Base-by-base conservation (phyloP, 371 early-diverging fungal genomes). In the Apophysomyces sp. region DNA sequence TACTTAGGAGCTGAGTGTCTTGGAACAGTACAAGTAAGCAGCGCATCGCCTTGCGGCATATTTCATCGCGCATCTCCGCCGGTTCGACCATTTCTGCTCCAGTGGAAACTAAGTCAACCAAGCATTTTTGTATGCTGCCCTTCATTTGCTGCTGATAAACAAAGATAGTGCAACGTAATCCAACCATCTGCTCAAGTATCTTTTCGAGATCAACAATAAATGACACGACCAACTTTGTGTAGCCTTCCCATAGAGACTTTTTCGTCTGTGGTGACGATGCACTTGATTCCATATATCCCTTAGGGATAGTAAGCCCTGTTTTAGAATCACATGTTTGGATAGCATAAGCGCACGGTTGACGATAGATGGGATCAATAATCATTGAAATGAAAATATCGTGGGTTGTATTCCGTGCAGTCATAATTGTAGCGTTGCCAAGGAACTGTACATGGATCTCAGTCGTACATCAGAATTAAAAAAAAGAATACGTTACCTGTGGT, bases 1-100 rank as follows among this genome's bases (percentile, higher is more conserved):
- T 57, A 4, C 61, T 44, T 27, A 80, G 53, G 9, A 77, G 34
- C n/a, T 74, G 66, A 4, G 65, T 61, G 28, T 71, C 73, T 29
- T 67, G 73, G 40, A 80, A 80, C 3, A 77, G 30, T 11, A 53
- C 62, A 13, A 71, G 63, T 16, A 80, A 52, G 40, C 71, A 75
- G 16, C 53, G 53, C 56, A 58, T 69, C 2, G 73, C 73, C 11
- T 66, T 60, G 11, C 56, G 24, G 4, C 64, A 28, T 5, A 63
- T 49, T 21, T 61, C 60, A 0, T 57, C 36, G 8, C 37, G 49
- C 11, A 52, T 24, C 34, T 5, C 9, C 49, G 16, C 3, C 41
- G 24, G 11, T 53, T 26, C 12, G 24, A 27, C 9, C 53, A 52
- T 30, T 56, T 52, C 4, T 36, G 55, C 44, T 66, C 55, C 13